Percentiles rank a stretch among this genome's conserved stretches.
Conservation (phyloP, 768 basidiomycete species). For the Tulasnella sp. region DNA sequence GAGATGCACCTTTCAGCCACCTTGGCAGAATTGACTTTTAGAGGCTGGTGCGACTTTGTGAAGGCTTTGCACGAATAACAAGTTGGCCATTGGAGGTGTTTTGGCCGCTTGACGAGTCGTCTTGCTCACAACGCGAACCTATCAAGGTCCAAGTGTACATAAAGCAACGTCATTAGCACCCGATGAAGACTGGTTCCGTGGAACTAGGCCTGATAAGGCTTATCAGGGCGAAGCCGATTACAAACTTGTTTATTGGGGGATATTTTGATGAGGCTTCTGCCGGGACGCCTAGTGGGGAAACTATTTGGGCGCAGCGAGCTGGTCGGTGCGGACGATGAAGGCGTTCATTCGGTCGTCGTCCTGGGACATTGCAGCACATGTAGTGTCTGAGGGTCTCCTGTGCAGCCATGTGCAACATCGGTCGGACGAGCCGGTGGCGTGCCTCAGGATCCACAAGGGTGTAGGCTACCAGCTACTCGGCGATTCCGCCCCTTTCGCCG, state of each 20-base stretch:
- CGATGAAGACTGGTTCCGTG: background rate
- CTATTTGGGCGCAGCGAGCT: background rate
- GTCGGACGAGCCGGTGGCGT: constrained; percentile 14
- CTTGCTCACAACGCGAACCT: background rate
- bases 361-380: background rate
- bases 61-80: background rate
- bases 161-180: background rate
- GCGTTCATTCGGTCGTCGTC: constrained; percentile 9
- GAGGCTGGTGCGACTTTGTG: background rate
- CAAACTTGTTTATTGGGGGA: background rate
- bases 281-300: background rate
- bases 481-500: constrained; percentile 16
- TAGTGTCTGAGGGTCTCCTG: background rate
- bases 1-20: background rate
- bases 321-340: background rate
- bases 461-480: constrained; percentile 8
- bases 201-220: constrained; percentile 15
- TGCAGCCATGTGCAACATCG: constrained; percentile 17
- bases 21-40: background rate
- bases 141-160: background rate
- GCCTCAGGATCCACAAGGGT: constrained; percentile 11
- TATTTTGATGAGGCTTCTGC: background rate
- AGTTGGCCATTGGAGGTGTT: background rate
- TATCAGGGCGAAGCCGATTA: background rate
- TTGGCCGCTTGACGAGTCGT: background rate